Evolutionary conservation across 176 grass and related monocot genomes (phyloP), one percentile per base, ranked within the genome.

Genomic region (Melocanna baccifera): DNA sequence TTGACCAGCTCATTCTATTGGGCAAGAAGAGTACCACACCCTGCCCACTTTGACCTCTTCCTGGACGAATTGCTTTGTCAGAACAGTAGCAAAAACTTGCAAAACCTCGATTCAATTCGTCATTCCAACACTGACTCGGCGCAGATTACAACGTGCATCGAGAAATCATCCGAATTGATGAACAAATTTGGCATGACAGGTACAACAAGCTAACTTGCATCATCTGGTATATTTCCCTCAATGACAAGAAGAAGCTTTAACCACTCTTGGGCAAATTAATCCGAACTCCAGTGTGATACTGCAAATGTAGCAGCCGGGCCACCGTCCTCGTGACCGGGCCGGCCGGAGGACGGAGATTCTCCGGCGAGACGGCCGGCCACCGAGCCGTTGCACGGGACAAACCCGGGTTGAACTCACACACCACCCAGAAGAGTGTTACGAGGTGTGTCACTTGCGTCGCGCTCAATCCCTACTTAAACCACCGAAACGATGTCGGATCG

Each of bases 391-490:
- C 2, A 15, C 0, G 41, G 80, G 1, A 0, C 9, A 42, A 52
- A 74, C 22, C 30, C 3, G 47, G 40, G 48, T 0, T 2, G 67
- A 87, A 83, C 84, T 87, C 89, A 11, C 89, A 90, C 89, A 87
- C 67, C 22, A 50, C 8, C 67, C 11, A 0, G 47, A 12, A 0
- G 37, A 18, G 30, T 7, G 39, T 16, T 20, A 32, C 79, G 7
- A 67, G 89, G 52, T 90, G 89, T 90, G 89, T 83, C 84, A 90
- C 45, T 87, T 90, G 50, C 0, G 19, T 69, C 61, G 37, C 51
- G 19, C 68, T 87, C 61, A 15, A 30, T 11, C 59, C 3, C 20
- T 5, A 4, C 75, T 68, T 69, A 87, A 39, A 2, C 59, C 7
- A 11, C 7, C 80, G 19, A 84, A 90, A 90, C 50, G 41, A 25